Percentiles rank a stretch among this genome's conserved stretches.
Conservation (phyloP, 352 stramenopile genomes). For the Phytophthora citrophthora region DNA sequence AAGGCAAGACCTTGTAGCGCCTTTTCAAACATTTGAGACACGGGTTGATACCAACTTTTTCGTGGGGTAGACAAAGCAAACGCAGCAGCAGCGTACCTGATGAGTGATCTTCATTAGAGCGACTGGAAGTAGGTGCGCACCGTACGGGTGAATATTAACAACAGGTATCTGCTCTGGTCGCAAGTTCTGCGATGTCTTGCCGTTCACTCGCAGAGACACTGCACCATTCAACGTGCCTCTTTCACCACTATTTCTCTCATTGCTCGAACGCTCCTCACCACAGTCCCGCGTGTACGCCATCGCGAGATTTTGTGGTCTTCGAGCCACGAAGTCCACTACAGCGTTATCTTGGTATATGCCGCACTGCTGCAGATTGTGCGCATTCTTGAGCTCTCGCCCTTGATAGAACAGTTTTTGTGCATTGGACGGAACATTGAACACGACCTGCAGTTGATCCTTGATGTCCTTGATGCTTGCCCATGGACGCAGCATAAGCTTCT, state of each 20-base stretch:
- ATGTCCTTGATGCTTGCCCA: slow-evolving; percentile 88
- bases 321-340: slow-evolving; percentile 79
- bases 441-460: slow-evolving; percentile 85
- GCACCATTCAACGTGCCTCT: slow-evolving; percentile 16
- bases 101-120: slow-evolving; percentile 87
- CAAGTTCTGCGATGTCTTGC: slow-evolving; percentile 41
- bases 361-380: slow-evolving; percentile 82
- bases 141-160: slow-evolving; percentile 83
- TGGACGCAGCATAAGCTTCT: slow-evolving; percentile 81
- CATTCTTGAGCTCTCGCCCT: slow-evolving; percentile 83
- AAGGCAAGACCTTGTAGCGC: slow-evolving; percentile 91
- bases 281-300: slow-evolving; percentile 46
- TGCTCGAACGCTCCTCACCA: slow-evolving; percentile 11
- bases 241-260: slow-evolving; percentile 13
- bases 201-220: slow-evolving; percentile 14
- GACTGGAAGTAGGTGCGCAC: slow-evolving; percentile 74
- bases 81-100: slow-evolving; percentile 39
- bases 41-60: neutral
- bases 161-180: slow-evolving; percentile 61
- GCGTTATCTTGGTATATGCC: slow-evolving; percentile 86
- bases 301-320: slow-evolving; percentile 61
- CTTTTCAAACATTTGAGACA: slow-evolving; percentile 30
- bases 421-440: slow-evolving; percentile 81
- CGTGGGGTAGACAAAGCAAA: neutral
- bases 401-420: slow-evolving; percentile 87